Base-by-base conservation (phyloP, 495 filamentous ascomycete species). In the Astrocystis sublimbata region DNA sequence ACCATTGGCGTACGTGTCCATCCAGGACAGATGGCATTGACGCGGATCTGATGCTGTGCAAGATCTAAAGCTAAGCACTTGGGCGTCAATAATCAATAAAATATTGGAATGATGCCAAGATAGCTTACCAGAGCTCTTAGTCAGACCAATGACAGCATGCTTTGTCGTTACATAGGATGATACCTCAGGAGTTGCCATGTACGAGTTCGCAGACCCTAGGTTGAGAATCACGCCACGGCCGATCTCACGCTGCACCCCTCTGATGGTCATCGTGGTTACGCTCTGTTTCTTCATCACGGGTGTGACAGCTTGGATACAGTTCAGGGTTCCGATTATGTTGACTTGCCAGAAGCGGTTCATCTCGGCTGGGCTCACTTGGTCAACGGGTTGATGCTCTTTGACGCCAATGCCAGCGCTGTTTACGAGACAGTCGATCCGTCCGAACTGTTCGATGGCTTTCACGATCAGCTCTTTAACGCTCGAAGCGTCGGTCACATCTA, bases 131-230 rank as follows among this genome's bases (percentile, higher is more conserved):
- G 75, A 75, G 17, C 69, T 75, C 46, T 76, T 75, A 55, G 80
- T 83, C 55, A 85, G 71, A 0, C 79, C 80, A 0, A 81, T 35
- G 2, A 79, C 68, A 0, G 79, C 81, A 53, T 82, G 79, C 58
- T 85, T 85, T 0, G 77, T 72, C 1, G 78, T 73, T 0, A 73
- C 76, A 53, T 84, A 84, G 72, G 36, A 74, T 64, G 8, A 62
- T 66, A 19, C n/a, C n/a, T 42, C 38, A 1, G 60, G 64, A 0
- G 71, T 72, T 0, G 73, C 70, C 9, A 75, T 55, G 8, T 76
- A 70, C 1, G 78, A 79, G 36, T 72, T 77, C 28, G 75, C 71
- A 2, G 78, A 81, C 6, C 76, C 79, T 31, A 81, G 71, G 40
- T 79, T 80, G 40, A 83, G 73, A 30, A 84, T 82, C 1, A 71